Conservation (phyloP, 2,329 filamentous ascomycete genomes). For the Lachnellula occidentalis region DNA sequence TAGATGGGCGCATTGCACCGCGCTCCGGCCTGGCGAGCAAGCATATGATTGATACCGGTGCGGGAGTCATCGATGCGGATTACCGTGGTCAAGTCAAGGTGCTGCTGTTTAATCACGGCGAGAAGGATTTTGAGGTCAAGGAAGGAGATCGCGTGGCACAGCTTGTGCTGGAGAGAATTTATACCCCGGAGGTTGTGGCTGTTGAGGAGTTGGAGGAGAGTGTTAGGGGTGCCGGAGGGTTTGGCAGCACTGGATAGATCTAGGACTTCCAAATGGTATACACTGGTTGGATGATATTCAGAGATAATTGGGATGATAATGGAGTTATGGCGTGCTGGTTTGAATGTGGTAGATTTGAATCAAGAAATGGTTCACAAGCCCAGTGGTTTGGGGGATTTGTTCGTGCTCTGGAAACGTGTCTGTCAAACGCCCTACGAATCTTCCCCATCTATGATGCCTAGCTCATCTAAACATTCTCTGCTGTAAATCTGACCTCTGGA, state of each 20-base stretch:
- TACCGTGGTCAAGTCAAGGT: slow-evolving; percentile 94
- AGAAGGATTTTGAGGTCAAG: slow-evolving; percentile 73
- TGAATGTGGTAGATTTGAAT: background rate
- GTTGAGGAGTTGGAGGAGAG: slow-evolving; percentile 86
- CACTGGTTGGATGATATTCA: background rate
- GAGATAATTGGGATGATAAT: background rate
- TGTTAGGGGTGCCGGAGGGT: slow-evolving; percentile 83
- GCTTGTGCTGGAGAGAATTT: slow-evolving; percentile 89
- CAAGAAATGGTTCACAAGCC: background rate
- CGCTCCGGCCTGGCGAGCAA: slow-evolving; percentile 89
- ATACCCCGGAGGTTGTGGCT: slow-evolving; percentile 86
- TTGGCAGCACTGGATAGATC: slow-evolving; percentile 72
- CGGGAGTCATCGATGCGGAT: slow-evolving; percentile 95
- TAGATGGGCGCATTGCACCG: slow-evolving; percentile 84
- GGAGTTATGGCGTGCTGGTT: slow-evolving; percentile 7
- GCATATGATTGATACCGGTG: slow-evolving; percentile 93
- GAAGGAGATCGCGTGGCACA: slow-evolving; percentile 90
- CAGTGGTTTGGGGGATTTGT: background rate
- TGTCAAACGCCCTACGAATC: background rate
- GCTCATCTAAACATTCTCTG: slow-evolving; percentile 39
- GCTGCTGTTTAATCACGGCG: slow-evolving; percentile 86
- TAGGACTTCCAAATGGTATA: background rate
- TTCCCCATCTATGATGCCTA: background rate
- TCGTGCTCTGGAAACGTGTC: background rate
- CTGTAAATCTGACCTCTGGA: slow-evolving; percentile 60